phyloP scores from a whole-genome alignment of 2,329 filamentous ascomycete species.

The Microcera coccophila region DNA sequence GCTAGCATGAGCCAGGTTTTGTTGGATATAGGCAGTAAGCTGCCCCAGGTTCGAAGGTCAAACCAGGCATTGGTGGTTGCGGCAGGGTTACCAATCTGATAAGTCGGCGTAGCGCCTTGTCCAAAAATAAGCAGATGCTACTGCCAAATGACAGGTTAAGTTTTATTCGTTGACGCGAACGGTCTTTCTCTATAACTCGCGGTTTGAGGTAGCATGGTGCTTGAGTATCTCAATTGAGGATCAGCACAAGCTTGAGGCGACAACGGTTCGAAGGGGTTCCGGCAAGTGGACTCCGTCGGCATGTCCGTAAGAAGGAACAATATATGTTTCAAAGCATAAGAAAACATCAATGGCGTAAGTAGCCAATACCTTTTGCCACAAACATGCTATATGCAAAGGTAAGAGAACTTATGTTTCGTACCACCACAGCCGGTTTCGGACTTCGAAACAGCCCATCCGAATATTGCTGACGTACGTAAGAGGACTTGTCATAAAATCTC shows the following conservation, averaged over 20 bases:
- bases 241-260: background rate
- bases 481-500: too few relatives aligned
- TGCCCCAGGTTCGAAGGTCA: too few relatives aligned
- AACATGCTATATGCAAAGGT: too few relatives aligned
- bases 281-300: background rate
- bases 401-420: too few relatives aligned
- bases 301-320: background rate
- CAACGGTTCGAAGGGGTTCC: background rate
- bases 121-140: slow-evolving; percentile 10
- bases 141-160: too few relatives aligned
- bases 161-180: background rate
- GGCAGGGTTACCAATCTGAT: slow-evolving; percentile 14
- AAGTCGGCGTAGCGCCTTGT: slow-evolving; percentile 12
- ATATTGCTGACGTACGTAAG: too few relatives aligned
- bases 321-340: too few relatives aligned
- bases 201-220: too few relatives aligned
- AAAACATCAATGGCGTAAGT: background rate
- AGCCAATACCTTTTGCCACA: background rate
- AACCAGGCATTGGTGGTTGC: slow-evolving; percentile 7
- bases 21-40: too few relatives aligned
- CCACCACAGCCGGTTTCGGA: background rate
- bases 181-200: background rate
- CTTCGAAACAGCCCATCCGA: background rate
- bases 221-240: background rate
- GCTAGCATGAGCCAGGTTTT: background rate